Evolutionary conservation across 1,284 basidiomycete species (phyloP).

Genomic region (Porodaedalea pini): DNA sequence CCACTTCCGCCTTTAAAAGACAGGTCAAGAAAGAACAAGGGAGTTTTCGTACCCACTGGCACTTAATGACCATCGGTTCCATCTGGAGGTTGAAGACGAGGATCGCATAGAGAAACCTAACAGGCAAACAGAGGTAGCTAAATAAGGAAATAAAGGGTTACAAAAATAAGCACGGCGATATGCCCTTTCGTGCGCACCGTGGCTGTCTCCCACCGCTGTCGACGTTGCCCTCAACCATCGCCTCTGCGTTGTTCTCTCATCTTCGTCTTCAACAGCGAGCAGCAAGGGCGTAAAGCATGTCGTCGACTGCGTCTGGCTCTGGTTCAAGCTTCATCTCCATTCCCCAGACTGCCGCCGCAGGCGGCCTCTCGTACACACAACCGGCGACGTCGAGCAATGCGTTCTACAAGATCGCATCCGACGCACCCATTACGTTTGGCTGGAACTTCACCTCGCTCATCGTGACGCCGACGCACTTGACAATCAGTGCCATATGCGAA

Average conservation of each 20-base stretch:
- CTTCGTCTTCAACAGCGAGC: too few relatives aligned
- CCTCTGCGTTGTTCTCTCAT: background rate
- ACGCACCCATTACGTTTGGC: slow-evolving; percentile 79
- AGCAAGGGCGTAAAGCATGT: background rate
- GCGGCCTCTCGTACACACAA: slow-evolving; percentile 68
- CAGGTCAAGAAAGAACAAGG: too few relatives aligned
- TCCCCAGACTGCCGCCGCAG: slow-evolving; percentile 57
- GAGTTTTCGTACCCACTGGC: too few relatives aligned
- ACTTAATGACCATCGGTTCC: too few relatives aligned
- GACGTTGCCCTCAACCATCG: slow-evolving; percentile 5
- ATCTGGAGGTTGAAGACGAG: too few relatives aligned
- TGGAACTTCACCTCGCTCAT: slow-evolving; percentile 84
- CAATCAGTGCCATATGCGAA: slow-evolving; percentile 76
- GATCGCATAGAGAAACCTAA: too few relatives aligned
- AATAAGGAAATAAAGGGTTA: background rate
- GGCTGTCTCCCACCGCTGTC: slow-evolving; percentile 5
- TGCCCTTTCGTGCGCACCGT: slow-evolving; percentile 1
- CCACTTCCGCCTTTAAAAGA: too few relatives aligned
- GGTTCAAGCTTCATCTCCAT: slow-evolving; percentile 34
- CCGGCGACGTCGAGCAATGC: slow-evolving; percentile 71
- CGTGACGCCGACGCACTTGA: slow-evolving; percentile 67
- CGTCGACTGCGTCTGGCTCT: slow-evolving; percentile 4
- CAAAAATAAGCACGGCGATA: background rate
- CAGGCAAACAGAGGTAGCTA: too few relatives aligned
- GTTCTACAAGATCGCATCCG: slow-evolving; percentile 84